Evolutionary conservation across 495 filamentous ascomycete species (phyloP).

Genomic region (Podospora pseudocomata): DNA sequence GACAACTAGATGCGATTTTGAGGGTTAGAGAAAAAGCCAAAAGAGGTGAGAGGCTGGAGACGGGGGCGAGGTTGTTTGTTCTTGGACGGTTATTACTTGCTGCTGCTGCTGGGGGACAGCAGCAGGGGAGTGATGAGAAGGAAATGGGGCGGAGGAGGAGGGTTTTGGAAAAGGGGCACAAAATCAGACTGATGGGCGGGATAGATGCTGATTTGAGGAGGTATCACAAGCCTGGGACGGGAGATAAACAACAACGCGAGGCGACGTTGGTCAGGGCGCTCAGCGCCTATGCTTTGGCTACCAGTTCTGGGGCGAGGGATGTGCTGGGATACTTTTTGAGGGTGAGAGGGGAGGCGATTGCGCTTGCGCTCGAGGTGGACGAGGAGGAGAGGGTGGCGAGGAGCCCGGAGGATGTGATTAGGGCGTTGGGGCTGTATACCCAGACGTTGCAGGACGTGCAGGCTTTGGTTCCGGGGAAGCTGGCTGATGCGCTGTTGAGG

Average conservation of each 20-base stretch:
- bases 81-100: conserved; percentile 56
- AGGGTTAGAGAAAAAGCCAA: conserved; percentile 44
- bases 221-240: conserved; percentile 23
- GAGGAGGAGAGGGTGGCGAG: conserved; percentile 31
- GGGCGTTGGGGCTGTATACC: conserved; percentile 67
- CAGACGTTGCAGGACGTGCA: conserved; percentile 75
- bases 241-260: conserved; percentile 25
- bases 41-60: conserved; percentile 51
- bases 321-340: conserved; percentile 77
- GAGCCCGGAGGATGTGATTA: conserved; percentile 50
- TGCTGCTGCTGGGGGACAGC: conserved; percentile 38
- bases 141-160: conserved; percentile 54
- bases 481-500: conserved; percentile 64
- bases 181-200: conserved; percentile 55
- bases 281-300: conserved; percentile 77
- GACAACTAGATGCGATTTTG: conserved; percentile 37
- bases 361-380: conserved; percentile 49
- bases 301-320: conserved; percentile 76
- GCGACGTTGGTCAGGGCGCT: conserved; percentile 62
- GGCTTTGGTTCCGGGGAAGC: conserved; percentile 63
- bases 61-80: conserved; percentile 78
- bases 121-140: conserved; percentile 34
- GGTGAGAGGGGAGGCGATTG: conserved; percentile 64
- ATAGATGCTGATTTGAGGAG: conserved; percentile 64
- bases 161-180: conserved; percentile 56